phyloP scores from a whole-genome alignment of 345 rosid species.

The Eucalyptus pauciflora region DNA sequence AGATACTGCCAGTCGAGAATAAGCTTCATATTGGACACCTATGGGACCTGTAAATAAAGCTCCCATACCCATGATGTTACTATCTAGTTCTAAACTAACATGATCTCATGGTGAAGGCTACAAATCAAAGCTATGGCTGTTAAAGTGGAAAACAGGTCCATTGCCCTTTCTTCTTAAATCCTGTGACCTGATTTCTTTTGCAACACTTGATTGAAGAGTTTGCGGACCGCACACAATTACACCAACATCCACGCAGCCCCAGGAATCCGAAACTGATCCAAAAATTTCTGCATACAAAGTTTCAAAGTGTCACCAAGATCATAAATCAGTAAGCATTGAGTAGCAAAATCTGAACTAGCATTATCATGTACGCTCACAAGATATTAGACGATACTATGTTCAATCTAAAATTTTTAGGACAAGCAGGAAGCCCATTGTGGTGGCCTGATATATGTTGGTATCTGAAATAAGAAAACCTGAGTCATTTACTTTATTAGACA shows the following conservation, averaged over 20 bases:
- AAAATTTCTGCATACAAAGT: constrained; percentile 13
- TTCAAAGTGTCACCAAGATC: not conserved
- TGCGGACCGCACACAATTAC: constrained; percentile 29
- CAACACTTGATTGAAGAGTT: constrained; percentile 20
- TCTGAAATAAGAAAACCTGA: not conserved
- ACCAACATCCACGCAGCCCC: constrained; percentile 27
- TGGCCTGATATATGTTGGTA: not conserved
- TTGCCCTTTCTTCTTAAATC: constrained; percentile 4
- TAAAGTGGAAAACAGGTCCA: constrained; percentile 23
- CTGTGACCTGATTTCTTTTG: constrained; percentile 21
- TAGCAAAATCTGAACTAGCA: not conserved
- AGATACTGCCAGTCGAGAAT: not conserved
- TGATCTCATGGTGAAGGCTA: not conserved
- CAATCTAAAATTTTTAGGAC: not conserved
- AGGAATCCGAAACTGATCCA: not conserved
- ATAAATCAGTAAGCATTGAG: not conserved
- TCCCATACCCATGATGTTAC: not conserved
- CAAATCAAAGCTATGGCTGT: constrained; percentile 31
- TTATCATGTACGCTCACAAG: not conserved
- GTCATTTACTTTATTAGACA: not conserved
- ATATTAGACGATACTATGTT: not conserved
- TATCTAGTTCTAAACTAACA: not conserved
- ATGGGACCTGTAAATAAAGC: not conserved
- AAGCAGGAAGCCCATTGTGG: not conserved
- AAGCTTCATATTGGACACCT: not conserved